Evolutionary conservation across 768 basidiomycete species (phyloP).

Genomic region (Melanogaster broomeanus): DNA sequence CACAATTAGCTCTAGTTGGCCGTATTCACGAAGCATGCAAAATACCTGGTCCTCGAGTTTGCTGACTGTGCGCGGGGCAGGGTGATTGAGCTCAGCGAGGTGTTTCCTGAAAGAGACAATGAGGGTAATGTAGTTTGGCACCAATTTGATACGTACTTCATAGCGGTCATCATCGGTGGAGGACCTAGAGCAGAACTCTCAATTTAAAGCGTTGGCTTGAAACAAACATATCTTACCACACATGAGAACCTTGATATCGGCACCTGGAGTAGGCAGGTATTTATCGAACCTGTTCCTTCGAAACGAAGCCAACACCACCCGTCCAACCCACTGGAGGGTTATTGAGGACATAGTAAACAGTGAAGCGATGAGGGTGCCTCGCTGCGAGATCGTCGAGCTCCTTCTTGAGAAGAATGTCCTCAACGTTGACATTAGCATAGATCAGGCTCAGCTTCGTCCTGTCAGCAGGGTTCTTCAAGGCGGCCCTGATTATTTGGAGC

Average conservation of each 20-base stretch:
- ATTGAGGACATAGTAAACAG: slow-evolving; percentile 90
- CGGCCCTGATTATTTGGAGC: slow-evolving; percentile 97
- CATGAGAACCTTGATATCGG: slow-evolving; percentile 82
- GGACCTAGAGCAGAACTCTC: slow-evolving; percentile 45
- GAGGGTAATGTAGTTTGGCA: neutral
- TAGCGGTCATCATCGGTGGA: slow-evolving; percentile 75
- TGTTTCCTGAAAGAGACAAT: slow-evolving; percentile 62
- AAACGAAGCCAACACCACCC: slow-evolving; percentile 90
- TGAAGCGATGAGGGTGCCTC: slow-evolving; percentile 67
- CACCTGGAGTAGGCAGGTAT: slow-evolving; percentile 64
- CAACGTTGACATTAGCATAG: slow-evolving; percentile 92
- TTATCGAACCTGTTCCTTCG: slow-evolving; percentile 88
- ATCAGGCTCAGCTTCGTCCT: slow-evolving; percentile 82
- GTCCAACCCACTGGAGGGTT: slow-evolving; percentile 88
- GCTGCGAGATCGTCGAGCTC: slow-evolving; percentile 82
- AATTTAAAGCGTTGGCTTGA: neutral
- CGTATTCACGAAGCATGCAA: neutral
- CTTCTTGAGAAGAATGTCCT: slow-evolving; percentile 89
- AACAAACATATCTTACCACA: slow-evolving; percentile 60
- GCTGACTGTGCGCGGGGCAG: slow-evolving; percentile 85
- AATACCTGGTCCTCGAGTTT: slow-evolving; percentile 89
- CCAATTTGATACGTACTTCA: slow-evolving; percentile 58
- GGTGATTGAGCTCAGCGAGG: slow-evolving; percentile 84
- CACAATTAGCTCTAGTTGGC: slow-evolving; percentile 14
- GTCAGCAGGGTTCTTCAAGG: slow-evolving; percentile 87